Base-by-base conservation (phyloP, 306 rosid genomes). In the Cicer arietinum region DNA sequence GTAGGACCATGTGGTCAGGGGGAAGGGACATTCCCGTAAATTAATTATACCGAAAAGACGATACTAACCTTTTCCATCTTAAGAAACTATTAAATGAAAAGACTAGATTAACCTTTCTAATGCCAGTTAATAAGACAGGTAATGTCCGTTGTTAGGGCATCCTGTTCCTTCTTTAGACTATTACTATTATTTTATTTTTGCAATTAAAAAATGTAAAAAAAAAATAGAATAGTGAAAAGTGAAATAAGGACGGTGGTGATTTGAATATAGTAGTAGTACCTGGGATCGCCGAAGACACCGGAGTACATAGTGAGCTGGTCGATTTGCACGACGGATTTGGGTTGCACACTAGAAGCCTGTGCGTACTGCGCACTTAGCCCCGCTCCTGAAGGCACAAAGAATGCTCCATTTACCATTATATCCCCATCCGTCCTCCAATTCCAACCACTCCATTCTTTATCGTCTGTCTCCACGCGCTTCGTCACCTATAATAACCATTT, bases 381-480 rank as follows among this genome's bases (percentile, higher is more conserved):
- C 0, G 20, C 90, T 0, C 99, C 99, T 0, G 99, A 95, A 0
- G 99, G 97, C 18, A 95, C 99, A 30, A 95, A 95, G 82, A 89
- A 95, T 0, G 99, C 99, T 6, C 99, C 99, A 74, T 95, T 95
- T 69, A 90, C 97, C 97, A 95, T 89, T 9, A 89, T 4, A 69
- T 95, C 99, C 80, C 98, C 98, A 3, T 89, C 98, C 12, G 99
- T 86, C 48, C 91, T 87, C 99, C 99, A 95, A 65, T 95, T 95
- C 99, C 99, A 95, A 6, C 39, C 92, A 8, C 79, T 54, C 99
- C 99, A 95, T 0, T 90, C 83, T 0, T 78, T 59, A 53, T 89
- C 96, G 35, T 79, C 52, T 1, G 98, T 92, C 11, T 95, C 98
- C 97, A 95, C 96, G 78, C 99, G 92, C 97, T 92, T 95, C 1